Base-by-base conservation (phyloP, 345 rosid species). In the Cardamine occulta region DNA sequence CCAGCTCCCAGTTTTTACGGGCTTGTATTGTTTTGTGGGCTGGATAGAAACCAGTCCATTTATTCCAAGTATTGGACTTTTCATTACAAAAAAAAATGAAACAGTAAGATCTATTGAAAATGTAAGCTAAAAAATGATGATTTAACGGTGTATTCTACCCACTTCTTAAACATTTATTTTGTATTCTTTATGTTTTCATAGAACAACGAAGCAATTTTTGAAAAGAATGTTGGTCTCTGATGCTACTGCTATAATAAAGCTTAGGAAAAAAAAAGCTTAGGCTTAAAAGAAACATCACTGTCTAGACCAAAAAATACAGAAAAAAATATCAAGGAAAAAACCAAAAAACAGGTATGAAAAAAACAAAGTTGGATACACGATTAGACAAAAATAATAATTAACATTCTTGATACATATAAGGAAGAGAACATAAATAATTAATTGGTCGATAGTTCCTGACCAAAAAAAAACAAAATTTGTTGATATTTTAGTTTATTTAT, bases 1-100 rank as follows among this genome's bases (percentile, higher is more conserved):
- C 77, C 71, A 64, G 9, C 14, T 55, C 10, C 52, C 19, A 31
- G 1, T 5, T 4, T 23, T 39, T 40, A 2, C 47, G 34, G 70
- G 70, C 57, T 65, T 63, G 0, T 28, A 45, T 28, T 45, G 26
- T 10, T 64, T 29, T 24, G 21, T 63, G 68, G 68, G 53, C 68
- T 44, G 7, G 9, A 21, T 12, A 39, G 1, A 60, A 60, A 60
- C 66, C 6, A 40, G 13, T 39, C 19, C 34, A 14, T 62, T 40
- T 62, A 56, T 29, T 56, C 61, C 61, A 54, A 49, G 18, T 18
- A 18, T 11, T 11, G 44, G 44, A 35, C 12, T 35, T 35, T 35
- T 35, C 12, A 9, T 35, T 9, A 34, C 0, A 34, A 35, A 9
- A 8, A 35, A 35, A 35, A 35, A 2, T 9, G 12, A 35, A 35